Evolutionary conservation across 2,329 filamentous ascomycete species (phyloP).

Genomic region (Aspergillus quadricinctus): DNA sequence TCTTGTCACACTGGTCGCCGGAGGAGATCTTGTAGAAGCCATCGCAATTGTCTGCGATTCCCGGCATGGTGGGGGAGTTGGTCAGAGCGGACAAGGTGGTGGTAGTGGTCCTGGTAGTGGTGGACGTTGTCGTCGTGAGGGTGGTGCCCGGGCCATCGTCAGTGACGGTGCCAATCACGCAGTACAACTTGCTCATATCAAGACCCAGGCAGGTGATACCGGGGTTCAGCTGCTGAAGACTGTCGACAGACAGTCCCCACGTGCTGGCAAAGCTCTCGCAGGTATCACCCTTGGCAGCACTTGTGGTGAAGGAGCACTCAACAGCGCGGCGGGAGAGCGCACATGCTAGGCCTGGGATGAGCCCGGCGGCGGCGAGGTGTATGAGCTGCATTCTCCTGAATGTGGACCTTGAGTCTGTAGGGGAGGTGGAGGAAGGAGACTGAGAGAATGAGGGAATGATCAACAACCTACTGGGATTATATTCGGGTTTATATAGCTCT

Average conservation of each 20-base stretch:
- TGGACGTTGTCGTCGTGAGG: conserved; percentile 1
- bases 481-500: too few relatives aligned
- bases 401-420: too few relatives aligned
- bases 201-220: conserved; percentile 5
- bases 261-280: too few relatives aligned
- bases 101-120: not conserved
- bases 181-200: conserved; percentile 4
- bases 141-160: not conserved
- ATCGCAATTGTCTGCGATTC: conserved; percentile 7
- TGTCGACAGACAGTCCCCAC: conserved; percentile 5
- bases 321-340: too few relatives aligned
- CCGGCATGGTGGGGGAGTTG: conserved; percentile 7
- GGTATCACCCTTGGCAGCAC: too few relatives aligned
- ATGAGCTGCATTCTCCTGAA: too few relatives aligned
- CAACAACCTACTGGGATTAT: too few relatives aligned
- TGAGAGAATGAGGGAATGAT: too few relatives aligned
- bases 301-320: too few relatives aligned
- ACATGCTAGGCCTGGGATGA: too few relatives aligned
- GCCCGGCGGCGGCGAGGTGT: too few relatives aligned
- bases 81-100: conserved; percentile 4
- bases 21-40: conserved; percentile 8
- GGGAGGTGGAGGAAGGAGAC: too few relatives aligned
- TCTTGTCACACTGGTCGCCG: conserved; percentile 9
- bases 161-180: conserved; percentile 8
- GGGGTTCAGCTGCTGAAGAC: conserved; percentile 6